Evolutionary conservation across 179 eudicot species (phyloP).

Genomic region (Beta corolliflora): DNA sequence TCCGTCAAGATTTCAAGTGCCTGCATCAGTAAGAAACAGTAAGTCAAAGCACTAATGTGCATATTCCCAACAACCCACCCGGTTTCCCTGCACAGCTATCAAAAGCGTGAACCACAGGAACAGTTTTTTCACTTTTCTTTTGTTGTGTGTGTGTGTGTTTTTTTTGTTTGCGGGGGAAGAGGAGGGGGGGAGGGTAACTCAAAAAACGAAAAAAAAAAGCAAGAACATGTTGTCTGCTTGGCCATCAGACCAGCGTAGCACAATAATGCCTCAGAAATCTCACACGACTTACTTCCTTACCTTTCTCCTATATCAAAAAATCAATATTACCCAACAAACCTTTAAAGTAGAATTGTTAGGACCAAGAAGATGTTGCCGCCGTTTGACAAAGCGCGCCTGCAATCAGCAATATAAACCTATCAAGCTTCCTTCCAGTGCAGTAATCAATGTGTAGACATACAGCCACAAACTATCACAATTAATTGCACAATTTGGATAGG

Average conservation of each 20-base stretch:
- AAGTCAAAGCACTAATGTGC: not conserved
- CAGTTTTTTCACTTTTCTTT: not conserved
- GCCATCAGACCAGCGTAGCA: not conserved
- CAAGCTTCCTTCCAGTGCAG: not conserved
- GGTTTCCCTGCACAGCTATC: not conserved
- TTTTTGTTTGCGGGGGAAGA: no score
- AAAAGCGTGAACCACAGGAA: not conserved
- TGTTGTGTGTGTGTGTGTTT: not conserved
- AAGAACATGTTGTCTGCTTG: not conserved
- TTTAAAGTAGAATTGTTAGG: constrained; percentile 86
- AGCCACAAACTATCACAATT: not conserved
- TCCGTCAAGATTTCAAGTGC: constrained; percentile 94
- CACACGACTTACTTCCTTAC: not conserved
- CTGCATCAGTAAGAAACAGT: constrained; percentile 40
- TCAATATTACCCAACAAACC: constrained; percentile 42
- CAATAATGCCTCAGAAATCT: not conserved
- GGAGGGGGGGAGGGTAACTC: not conserved
- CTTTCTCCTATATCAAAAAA: not conserved
- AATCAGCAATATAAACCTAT: constrained; percentile 22
- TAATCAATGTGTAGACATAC: not conserved
- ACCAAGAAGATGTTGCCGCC: constrained; percentile 89
- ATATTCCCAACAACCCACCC: not conserved
- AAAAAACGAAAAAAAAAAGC: not conserved
- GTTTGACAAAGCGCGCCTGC: constrained; percentile 92
- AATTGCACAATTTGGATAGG: not conserved